Conservation (phyloP, 2,329 filamentous ascomycete species). For the Xylariaceae sp. region DNA sequence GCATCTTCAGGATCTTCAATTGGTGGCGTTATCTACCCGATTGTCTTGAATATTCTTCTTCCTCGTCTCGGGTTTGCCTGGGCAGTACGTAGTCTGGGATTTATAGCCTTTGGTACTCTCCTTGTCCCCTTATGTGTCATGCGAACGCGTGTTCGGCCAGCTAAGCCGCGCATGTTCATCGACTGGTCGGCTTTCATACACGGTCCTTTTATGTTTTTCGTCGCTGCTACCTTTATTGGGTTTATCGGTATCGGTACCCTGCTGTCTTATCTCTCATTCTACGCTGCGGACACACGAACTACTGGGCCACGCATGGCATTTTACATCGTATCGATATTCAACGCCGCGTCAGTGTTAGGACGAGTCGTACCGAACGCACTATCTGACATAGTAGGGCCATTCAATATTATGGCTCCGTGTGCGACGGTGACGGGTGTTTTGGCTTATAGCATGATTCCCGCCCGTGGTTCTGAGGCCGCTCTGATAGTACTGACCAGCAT, state of each 20-base stretch:
- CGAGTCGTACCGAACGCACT: slow-evolving; percentile 36
- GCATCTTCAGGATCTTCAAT: slow-evolving; percentile 30
- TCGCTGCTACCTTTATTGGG: slow-evolving; percentile 36
- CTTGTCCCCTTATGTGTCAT: slow-evolving; percentile 24
- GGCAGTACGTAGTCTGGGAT: slow-evolving; percentile 26
- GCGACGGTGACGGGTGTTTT: neutral
- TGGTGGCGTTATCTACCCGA: slow-evolving; percentile 33
- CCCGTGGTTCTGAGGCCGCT: slow-evolving; percentile 19
- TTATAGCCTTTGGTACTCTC: slow-evolving; percentile 25
- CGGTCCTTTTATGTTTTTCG: slow-evolving; percentile 35
- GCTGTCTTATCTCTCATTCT: slow-evolving; percentile 34
- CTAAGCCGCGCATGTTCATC: slow-evolving; percentile 33
- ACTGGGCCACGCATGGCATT: slow-evolving; percentile 32
- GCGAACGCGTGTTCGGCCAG: slow-evolving; percentile 33
- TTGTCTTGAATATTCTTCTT: slow-evolving; percentile 24
- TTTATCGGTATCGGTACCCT: slow-evolving; percentile 20
- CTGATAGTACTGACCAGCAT: slow-evolving; percentile 33
- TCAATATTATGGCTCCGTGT: slow-evolving; percentile 27
- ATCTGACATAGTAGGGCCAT: slow-evolving; percentile 34
- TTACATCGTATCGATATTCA: slow-evolving; percentile 40
- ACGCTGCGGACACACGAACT: slow-evolving; percentile 27
- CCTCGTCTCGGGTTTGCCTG: slow-evolving; percentile 24
- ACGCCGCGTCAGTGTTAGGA: slow-evolving; percentile 38
- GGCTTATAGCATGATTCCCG: slow-evolving; percentile 33
- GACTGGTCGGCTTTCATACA: slow-evolving; percentile 39